These are phyloP conservation scores for Neopestalotiopsis sp. DNA, from an alignment of 2,329 filamentous ascomycete genomes.

Conservation along the genomic window DNA sequence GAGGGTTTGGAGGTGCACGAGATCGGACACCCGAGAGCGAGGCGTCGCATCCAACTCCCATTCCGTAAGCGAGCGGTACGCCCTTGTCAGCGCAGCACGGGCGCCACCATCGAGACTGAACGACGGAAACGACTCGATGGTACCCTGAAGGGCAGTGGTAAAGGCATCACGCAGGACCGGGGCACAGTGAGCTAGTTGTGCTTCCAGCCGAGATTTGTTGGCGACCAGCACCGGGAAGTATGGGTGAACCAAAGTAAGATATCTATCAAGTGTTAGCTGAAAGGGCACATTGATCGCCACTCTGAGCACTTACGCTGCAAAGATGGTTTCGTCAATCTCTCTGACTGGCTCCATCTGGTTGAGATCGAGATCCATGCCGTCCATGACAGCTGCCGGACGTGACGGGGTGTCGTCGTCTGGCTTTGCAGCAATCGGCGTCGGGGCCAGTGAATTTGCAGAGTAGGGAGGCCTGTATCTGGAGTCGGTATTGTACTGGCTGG, in stretches of 20 bases:
- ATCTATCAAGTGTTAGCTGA: constrained; percentile 46
- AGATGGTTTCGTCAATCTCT: constrained; percentile 49
- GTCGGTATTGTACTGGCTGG: constrained; percentile 51
- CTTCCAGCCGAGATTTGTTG: constrained; percentile 59
- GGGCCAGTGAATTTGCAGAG: constrained; percentile 48
- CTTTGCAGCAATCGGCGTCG: constrained; percentile 48
- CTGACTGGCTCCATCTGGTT: constrained; percentile 38
- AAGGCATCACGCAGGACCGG: constrained; percentile 66
- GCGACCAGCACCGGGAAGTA: constrained; percentile 69
- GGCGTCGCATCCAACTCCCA: constrained; percentile 52
- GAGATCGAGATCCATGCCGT: constrained; percentile 32
- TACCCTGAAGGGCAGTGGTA: constrained; percentile 63
- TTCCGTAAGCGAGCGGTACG: constrained; percentile 53
- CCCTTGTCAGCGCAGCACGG: constrained; percentile 39
- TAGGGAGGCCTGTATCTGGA: constrained; percentile 42
- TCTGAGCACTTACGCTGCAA: constrained; percentile 46
- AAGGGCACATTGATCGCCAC: neutral
- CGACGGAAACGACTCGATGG: constrained; percentile 58
- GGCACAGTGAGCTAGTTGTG: constrained; percentile 61
- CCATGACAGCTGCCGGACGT: constrained; percentile 38
- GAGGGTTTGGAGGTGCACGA: constrained; percentile 70
- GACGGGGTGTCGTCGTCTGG: constrained; percentile 37
- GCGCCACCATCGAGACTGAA: constrained; percentile 39
- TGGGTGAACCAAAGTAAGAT: constrained; percentile 68
- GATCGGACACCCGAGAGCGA: constrained; percentile 46